Percentiles rank a stretch among this genome's conserved stretches.
phyloP scores from a whole-genome alignment of 208 protist genomes.

The Crithidia fasciculata region DNA sequence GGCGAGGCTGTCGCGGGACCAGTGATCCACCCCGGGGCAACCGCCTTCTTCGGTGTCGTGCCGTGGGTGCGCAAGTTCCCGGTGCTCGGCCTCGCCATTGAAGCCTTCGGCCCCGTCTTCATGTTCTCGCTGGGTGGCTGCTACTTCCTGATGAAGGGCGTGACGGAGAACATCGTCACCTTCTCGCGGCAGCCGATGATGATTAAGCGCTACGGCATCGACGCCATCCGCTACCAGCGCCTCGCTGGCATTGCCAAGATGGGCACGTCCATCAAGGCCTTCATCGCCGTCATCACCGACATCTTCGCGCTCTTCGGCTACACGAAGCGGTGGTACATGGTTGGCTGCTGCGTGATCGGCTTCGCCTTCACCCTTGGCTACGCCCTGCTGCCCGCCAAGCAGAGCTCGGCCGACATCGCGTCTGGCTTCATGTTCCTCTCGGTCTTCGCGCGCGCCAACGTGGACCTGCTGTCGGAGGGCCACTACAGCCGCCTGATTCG shows the following conservation, averaged over 20 bases:
- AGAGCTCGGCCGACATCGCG: conserved; percentile 25
- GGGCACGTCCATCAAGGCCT: conserved; percentile 60
- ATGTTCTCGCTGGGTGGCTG: conserved; percentile 34
- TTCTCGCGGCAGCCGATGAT: conserved; percentile 43
- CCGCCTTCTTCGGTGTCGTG: conserved; percentile 17
- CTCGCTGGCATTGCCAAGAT: conserved; percentile 33
- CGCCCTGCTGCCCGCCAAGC: conserved; percentile 41
- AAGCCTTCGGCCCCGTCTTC: conserved; percentile 40
- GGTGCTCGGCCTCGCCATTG: conserved; percentile 32
- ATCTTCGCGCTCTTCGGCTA: conserved; percentile 73
- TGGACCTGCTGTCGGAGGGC: conserved; percentile 66
- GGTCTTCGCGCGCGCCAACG: conserved; percentile 39
- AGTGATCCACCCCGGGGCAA: conserved; percentile 26
- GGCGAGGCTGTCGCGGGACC: too few relatives aligned
- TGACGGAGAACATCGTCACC: conserved; percentile 41
- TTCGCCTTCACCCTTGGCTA: conserved; percentile 31
- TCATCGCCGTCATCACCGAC: conserved; percentile 69
- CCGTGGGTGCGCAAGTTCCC: conserved; percentile 38
- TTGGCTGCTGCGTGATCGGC: conserved; percentile 32
- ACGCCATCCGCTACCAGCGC: conserved; percentile 39
- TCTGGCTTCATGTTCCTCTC: conserved; percentile 48
- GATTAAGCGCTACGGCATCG: conserved; percentile 32
- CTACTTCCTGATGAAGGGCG: conserved; percentile 43
- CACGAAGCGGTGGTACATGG: conserved; percentile 82
- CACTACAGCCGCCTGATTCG: conserved; percentile 58